Percentiles rank a stretch among this genome's conserved stretches.
These are phyloP conservation scores for Penicillium sp. DNA, from an alignment of 2,329 filamentous ascomycete genomes.

Conservation along the genomic window DNA sequence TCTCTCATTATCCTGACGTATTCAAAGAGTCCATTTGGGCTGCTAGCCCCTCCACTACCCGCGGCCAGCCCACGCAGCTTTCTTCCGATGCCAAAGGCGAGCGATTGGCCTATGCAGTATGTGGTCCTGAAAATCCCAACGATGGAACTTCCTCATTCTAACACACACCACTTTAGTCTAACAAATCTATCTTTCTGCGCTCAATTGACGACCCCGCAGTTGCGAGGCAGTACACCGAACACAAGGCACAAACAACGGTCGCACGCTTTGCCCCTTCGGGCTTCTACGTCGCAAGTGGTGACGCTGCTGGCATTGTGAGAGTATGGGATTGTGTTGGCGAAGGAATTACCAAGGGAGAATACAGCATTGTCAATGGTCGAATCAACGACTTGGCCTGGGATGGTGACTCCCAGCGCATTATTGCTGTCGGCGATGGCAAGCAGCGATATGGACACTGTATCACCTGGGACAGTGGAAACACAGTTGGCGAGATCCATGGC, in stretches of 20 bases:
- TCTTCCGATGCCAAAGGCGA: slow-evolving; percentile 87
- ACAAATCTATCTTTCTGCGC: slow-evolving; percentile 94
- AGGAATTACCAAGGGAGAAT: slow-evolving; percentile 89
- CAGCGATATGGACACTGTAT: slow-evolving; percentile 93
- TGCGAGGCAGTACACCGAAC: slow-evolving; percentile 86
- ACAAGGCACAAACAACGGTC: slow-evolving; percentile 85
- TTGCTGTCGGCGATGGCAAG: slow-evolving; percentile 92
- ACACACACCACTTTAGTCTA: slow-evolving; percentile 60
- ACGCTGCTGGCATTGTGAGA: slow-evolving; percentile 77
- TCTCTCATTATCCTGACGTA: slow-evolving; percentile 17
- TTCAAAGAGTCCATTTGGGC: slow-evolving; percentile 71
- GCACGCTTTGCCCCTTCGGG: slow-evolving; percentile 92
- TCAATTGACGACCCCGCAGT: slow-evolving; percentile 85
- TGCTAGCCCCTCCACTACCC: slow-evolving; percentile 75
- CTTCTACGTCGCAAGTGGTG: slow-evolving; percentile 91
- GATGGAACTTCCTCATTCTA: neutral
- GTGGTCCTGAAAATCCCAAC: slow-evolving; percentile 30
- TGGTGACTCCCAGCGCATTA: slow-evolving; percentile 92
- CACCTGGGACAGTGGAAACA: slow-evolving; percentile 93
- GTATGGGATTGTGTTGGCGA: slow-evolving; percentile 89
- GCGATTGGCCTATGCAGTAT: slow-evolving; percentile 86
- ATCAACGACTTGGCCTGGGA: slow-evolving; percentile 99
- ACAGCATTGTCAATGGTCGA: slow-evolving; percentile 86
- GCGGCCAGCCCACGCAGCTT: slow-evolving; percentile 85
- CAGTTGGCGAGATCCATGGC: slow-evolving; percentile 87